Evolutionary conservation across 1,139 yeast genomes (phyloP).

Genomic region (Suhomyces bolitotheri): DNA sequence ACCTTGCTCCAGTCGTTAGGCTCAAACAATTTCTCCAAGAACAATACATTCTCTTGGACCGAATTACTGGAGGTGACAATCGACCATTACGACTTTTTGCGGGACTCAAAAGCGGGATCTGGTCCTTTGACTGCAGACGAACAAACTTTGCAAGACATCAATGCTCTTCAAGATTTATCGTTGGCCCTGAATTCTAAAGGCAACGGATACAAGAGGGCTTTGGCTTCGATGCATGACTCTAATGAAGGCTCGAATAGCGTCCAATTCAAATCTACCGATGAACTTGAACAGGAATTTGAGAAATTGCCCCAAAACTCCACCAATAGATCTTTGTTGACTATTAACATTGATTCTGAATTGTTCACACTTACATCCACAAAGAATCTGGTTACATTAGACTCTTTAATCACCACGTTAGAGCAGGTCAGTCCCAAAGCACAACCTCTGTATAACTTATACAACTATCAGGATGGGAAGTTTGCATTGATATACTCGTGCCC

Average conservation of each 20-base stretch:
- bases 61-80: slow-evolving; percentile 57
- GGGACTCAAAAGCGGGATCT: slow-evolving; percentile 33
- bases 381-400: slow-evolving; percentile 19
- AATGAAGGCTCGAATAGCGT: slow-evolving; percentile 17
- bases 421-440: slow-evolving; percentile 16
- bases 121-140: slow-evolving; percentile 67
- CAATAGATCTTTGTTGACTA: slow-evolving; percentile 26
- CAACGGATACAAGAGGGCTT: slow-evolving; percentile 27
- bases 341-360: slow-evolving; percentile 38
- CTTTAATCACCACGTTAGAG: slow-evolving; percentile 26
- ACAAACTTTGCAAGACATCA: slow-evolving; percentile 46
- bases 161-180: slow-evolving; percentile 36
- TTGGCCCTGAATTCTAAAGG: slow-evolving; percentile 22
- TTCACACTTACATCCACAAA: slow-evolving; percentile 23
- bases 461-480: slow-evolving; percentile 29
- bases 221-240: slow-evolving; percentile 38
- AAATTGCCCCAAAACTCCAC: slow-evolving; percentile 16
- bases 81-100: slow-evolving; percentile 42
- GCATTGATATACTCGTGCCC: slow-evolving; percentile 87
- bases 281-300: slow-evolving; percentile 27
- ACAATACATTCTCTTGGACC: slow-evolving; percentile 55
- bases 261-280: slow-evolving; percentile 30
- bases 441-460: slow-evolving; percentile 62
- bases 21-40: slow-evolving; percentile 56
- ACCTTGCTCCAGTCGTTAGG: slow-evolving; percentile 75